Evolutionary conservation across 768 basidiomycete species (phyloP), one percentile per base, ranked within the genome.

Genomic region (Xerocomellus dryophilus): DNA sequence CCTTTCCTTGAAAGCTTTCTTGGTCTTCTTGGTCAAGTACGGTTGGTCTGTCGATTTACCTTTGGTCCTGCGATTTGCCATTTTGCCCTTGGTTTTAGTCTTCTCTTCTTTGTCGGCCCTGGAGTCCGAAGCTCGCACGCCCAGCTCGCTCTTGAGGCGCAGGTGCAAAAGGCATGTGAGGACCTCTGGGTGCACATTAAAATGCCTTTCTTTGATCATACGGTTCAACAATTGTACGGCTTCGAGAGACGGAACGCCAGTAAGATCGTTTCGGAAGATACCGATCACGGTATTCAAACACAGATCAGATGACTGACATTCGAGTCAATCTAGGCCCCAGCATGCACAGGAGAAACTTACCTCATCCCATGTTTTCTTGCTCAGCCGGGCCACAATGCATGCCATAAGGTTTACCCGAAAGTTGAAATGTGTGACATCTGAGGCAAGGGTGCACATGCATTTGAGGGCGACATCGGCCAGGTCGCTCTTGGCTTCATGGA

Each of bases 191-290:
- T 95, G 88, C 39, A 98, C 85, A 59, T 86, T 85, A 74, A 90
- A 99, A 59, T 84, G 83, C 31, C 86, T 85, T 66, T 97, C 96
- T 70, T 96, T 98, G 68, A 97, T 83, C 90, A 98, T 98, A 55
- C 94, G 84, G 61, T 97, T 94, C 58, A 99, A 72, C 36, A 98
- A 76, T 42, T 94, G 89, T 39, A 98, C 91, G 53, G 86, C 75
- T 68, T 97, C 93, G 53, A 98, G 80, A 5, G 97, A 97, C 44
- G 89, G 78, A 10, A 74, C 72, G 17, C 94, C 93, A 11, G 88
- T 88, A 18, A 81, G 73, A 75, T 98, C 97, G 58, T 81, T 81
- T 46, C 83, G 81, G 73, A 98, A 93, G 39, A 98, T 86, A 44
- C 78, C 76, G 65, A 90, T 85, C 63, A 99, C 67, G 5, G 93